Evolutionary conservation across 2,329 filamentous ascomycete species (phyloP).

Genomic region (Ophiocordyceps unilateralis): DNA sequence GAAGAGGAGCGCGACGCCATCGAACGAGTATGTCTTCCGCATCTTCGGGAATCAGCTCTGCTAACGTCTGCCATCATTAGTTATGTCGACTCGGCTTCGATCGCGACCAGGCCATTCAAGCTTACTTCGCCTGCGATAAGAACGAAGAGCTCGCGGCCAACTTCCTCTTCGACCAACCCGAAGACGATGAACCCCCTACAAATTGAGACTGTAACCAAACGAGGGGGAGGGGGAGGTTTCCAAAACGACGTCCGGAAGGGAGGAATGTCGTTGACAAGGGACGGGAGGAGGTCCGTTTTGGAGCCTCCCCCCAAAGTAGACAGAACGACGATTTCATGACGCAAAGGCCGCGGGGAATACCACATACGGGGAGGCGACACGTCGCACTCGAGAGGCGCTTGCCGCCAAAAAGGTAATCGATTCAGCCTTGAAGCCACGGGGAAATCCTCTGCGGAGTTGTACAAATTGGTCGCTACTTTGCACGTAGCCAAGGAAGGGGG

Average conservation of each 20-base stretch:
- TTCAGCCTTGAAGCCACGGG: background rate
- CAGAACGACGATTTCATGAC: conserved; percentile 12
- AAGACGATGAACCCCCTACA: conserved; percentile 50
- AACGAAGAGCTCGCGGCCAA: conserved; percentile 97
- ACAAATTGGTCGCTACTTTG: background rate
- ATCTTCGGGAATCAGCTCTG: background rate
- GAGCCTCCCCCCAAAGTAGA: background rate
- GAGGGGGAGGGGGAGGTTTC: background rate
- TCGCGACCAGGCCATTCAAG: conserved; percentile 85
- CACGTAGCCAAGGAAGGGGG: too few species aligned
- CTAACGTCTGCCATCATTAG: conserved; percentile 23
- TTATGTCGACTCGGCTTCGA: conserved; percentile 87
- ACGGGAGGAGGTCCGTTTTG: background rate
- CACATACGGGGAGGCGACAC: background rate
- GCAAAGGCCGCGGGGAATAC: conserved; percentile 4
- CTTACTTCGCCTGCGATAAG: conserved; percentile 98
- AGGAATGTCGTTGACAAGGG: background rate
- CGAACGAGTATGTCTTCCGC: conserved; percentile 49
- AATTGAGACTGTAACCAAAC: conserved; percentile 16
- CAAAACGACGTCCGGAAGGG: background rate
- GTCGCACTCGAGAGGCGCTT: background rate
- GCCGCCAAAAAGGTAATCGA: background rate
- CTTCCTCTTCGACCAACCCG: conserved; percentile 93
- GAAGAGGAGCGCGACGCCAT: conserved; percentile 95
- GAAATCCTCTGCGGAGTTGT: background rate